Conservation (phyloP, 2,329 filamentous ascomycete genomes). For the Cladophialophora yegresii region DNA sequence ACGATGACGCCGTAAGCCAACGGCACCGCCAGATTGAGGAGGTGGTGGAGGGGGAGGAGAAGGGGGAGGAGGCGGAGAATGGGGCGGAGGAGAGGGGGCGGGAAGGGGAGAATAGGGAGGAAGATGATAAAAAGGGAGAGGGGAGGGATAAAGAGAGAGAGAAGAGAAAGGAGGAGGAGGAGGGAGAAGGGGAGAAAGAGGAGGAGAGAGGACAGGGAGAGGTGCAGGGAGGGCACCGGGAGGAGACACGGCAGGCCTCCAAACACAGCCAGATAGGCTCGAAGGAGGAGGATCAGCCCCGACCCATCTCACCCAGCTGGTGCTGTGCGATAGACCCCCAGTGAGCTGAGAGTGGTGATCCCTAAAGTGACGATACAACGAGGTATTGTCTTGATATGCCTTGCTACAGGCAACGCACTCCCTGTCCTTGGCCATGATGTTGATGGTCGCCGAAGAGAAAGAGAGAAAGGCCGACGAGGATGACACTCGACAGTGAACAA, state of each 20-base stretch:
- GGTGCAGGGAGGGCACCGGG: slow-evolving; percentile 33
- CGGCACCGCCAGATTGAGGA: background rate
- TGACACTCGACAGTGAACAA: slow-evolving; percentile 3
- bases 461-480: slow-evolving; percentile 1
- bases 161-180: background rate
- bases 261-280: background rate
- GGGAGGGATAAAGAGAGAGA: background rate
- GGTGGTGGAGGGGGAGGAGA: background rate
- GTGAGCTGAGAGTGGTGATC: slow-evolving; percentile 10
- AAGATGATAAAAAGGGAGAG: background rate
- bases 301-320: slow-evolving; percentile 3
- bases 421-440: background rate
- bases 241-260: background rate
- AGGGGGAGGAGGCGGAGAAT: background rate
- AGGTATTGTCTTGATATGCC: background rate
- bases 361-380: slow-evolving; percentile 18
- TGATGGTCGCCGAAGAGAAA: background rate
- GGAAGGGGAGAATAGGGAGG: background rate
- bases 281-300: background rate
- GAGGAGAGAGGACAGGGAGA: background rate
- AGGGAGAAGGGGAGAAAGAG: background rate
- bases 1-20: slow-evolving; percentile 1
- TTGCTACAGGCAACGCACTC: slow-evolving; percentile 13
- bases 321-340: background rate
- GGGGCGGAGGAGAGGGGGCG: background rate